Conservation (phyloP, 345 rosid species). For the Arabidopsis arenosa region DNA sequence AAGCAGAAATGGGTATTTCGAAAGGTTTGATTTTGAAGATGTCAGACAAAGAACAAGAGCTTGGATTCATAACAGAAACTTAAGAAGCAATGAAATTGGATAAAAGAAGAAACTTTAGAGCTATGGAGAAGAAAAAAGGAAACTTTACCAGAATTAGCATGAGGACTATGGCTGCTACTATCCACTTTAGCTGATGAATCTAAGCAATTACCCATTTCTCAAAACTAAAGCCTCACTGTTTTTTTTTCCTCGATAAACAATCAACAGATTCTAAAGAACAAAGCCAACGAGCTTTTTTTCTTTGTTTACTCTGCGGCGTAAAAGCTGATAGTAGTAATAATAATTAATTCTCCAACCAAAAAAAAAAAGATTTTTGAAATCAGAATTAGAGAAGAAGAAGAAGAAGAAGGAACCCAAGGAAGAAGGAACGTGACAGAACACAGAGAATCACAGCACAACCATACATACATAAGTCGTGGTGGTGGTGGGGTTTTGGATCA, state of each 20-base stretch:
- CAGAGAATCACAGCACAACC: constrained; percentile 43
- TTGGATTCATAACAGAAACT: not conserved
- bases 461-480: constrained; percentile 32
- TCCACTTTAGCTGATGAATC: constrained; percentile 72
- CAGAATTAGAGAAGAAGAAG: constrained; percentile 11
- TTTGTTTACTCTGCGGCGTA: constrained; percentile 1
- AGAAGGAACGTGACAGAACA: constrained; percentile 33
- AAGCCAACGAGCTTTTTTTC: not conserved
- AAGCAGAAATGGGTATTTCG: not conserved
- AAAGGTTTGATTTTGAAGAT: constrained; percentile 34
- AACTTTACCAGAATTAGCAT: constrained; percentile 62
- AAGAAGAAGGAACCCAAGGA: not conserved
- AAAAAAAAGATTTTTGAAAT: not conserved
- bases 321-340: not conserved
- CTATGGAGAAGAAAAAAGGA: not conserved
- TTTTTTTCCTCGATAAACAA: not conserved
- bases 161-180: constrained; percentile 55
- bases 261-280: constrained; percentile 27
- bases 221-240: no score
- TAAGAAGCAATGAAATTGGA: not conserved
- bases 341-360: not conserved
- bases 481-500: not conserved
- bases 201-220: constrained; percentile 75
- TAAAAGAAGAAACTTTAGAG: constrained; percentile 6
- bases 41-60: constrained; percentile 1